phyloP scores from a whole-genome alignment of 176 grass and related monocot species.

The Aechmea fasciata region DNA sequence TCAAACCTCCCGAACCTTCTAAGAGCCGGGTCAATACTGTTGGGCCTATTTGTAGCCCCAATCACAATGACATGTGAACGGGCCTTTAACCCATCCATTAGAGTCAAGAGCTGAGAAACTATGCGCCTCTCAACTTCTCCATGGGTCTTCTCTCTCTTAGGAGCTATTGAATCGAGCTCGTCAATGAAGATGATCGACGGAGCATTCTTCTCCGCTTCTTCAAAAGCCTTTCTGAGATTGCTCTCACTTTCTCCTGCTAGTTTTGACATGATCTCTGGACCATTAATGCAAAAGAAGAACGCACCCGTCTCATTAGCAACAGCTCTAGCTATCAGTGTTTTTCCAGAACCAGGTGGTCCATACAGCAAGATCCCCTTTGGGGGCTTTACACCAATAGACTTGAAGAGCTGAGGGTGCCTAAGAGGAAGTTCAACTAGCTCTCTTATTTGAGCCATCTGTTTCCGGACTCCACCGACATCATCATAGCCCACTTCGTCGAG shows the following conservation, averaged over 20 bases:
- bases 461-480: slow-evolving; percentile 78
- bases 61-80: slow-evolving; percentile 84
- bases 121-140: slow-evolving; percentile 77
- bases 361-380: slow-evolving; percentile 66
- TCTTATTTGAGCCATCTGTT: slow-evolving; percentile 82
- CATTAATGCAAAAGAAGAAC: slow-evolving; percentile 81
- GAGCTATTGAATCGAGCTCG: slow-evolving; percentile 81
- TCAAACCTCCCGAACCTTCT: slow-evolving; percentile 80
- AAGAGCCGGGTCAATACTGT: slow-evolving; percentile 82
- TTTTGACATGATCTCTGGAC: slow-evolving; percentile 81
- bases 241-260: slow-evolving; percentile 78
- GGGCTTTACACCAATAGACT: slow-evolving; percentile 77
- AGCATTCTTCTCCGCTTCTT: slow-evolving; percentile 85
- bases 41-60: slow-evolving; percentile 71
- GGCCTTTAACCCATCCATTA: slow-evolving; percentile 79
- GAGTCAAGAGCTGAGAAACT: slow-evolving; percentile 70
- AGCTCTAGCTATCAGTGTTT: slow-evolving; percentile 66
- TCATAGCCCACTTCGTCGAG: slow-evolving; percentile 85
- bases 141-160: slow-evolving; percentile 76
- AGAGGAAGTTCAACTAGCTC: slow-evolving; percentile 77
- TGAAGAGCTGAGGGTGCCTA: slow-evolving; percentile 73
- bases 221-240: slow-evolving; percentile 79
- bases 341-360: slow-evolving; percentile 76
- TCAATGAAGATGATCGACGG: slow-evolving; percentile 89
- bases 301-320: slow-evolving; percentile 87